Evolutionary conservation across 805 yeast species (phyloP), one percentile per base, ranked within the genome.

Genomic region (Huiozyma sinensis): DNA sequence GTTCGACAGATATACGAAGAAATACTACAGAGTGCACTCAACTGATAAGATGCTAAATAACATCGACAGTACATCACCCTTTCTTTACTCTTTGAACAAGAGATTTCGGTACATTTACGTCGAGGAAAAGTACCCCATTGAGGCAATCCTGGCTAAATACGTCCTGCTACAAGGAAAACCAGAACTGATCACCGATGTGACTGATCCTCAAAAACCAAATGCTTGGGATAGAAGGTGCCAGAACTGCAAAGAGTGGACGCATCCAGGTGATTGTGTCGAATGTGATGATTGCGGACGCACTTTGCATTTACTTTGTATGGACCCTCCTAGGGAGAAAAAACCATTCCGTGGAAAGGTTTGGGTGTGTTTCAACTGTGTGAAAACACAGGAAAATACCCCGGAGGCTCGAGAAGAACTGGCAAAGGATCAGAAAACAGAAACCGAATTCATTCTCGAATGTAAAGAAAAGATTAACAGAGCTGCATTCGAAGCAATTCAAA

Each of bases 291-390:
- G 97, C 60, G 69, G 70, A 9, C 70, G 73, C 12, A 69, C 69
- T 46, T 86, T 79, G 51, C 97, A 89, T 64, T 75, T 88, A 76
- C 68, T 77, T 33, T 89, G 97, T 56, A 72, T 88, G 40, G 85
- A 82, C 47, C 96, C 96, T 1, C 96, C 96, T 1, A 63, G 87
- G 35, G 59, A 75, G 42, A 75, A 76, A 49, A 84, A 84, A 55
- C 96, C 95, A 1, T 79, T 84, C 38, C 67, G 94, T 45, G 95
- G 95, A 1, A 83, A 86, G 57, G 84, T 87, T 7, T 89, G 96
- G 96, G 74, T 86, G 28, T 88, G 97, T 67, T 89, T 85, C 29
- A 59, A 67, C 5, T 88, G 97, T 65, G 71, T 81, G n/a, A 74
- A 76, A 51, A 71, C 67, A 31, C 72, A 74, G 42, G 82, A 79